These are phyloP conservation scores for Begonia masoniana DNA, from an alignment of 306 rosid species.

Conservation along the genomic window DNA sequence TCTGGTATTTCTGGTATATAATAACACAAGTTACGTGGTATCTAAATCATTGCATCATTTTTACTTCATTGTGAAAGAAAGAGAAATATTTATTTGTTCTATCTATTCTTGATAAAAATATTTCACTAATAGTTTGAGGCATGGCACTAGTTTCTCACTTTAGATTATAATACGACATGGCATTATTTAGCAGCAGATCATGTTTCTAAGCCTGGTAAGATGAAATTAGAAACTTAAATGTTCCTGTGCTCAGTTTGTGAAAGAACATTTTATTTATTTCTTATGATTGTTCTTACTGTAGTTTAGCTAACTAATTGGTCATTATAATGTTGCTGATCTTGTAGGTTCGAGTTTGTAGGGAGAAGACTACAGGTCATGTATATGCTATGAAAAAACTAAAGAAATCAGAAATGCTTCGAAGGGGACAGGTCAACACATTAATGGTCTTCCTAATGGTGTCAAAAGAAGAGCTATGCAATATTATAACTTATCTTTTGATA, in stretches of 20 bases:
- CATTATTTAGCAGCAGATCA: not conserved
- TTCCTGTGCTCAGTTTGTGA: not conserved
- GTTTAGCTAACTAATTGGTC: not conserved
- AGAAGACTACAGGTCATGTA: conserved; percentile 69
- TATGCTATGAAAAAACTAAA: conserved; percentile 98
- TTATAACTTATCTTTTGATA: not conserved
- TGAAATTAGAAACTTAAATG: not conserved
- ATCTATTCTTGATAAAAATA: no score
- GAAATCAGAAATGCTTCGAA: conserved; percentile 98
- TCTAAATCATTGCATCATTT: no score
- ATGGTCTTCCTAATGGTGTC: conserved; percentile 15
- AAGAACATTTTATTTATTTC: no score
- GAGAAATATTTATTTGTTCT: no score
- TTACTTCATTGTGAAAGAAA: no score
- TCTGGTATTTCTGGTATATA: no score
- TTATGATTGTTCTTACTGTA: not conserved
- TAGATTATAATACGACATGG: not conserved
- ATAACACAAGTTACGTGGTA: no score
- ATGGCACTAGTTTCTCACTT: no score
- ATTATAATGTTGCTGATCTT: conserved; percentile 24
- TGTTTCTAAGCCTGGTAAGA: not conserved
- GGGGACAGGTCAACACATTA: conserved; percentile 73
- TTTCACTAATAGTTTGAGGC: no score
- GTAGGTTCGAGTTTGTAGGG: conserved; percentile 95
- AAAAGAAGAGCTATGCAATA: conserved; percentile 6